Evolutionary conservation across 257 asterid species (phyloP).

Genomic region (Catharanthus roseus): DNA sequence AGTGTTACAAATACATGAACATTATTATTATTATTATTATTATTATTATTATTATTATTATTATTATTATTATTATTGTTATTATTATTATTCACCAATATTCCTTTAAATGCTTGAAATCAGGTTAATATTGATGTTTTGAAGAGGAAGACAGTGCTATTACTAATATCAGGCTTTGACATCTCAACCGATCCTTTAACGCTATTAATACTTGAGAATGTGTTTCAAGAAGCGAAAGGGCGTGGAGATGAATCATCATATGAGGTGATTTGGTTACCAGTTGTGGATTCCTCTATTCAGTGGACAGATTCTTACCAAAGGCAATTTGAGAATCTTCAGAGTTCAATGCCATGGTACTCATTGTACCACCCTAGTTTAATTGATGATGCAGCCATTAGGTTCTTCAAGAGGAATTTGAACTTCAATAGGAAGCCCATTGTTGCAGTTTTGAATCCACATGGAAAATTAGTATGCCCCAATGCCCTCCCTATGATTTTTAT

Average conservation of each 20-base stretch:
- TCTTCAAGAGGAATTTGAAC: constrained; percentile 2
- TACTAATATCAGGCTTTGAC: constrained; percentile 11
- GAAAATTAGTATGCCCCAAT: constrained; percentile 7
- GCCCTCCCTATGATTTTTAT: constrained; percentile 22
- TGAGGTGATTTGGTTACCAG: constrained; percentile 8
- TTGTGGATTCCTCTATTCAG: background rate
- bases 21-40: too few species aligned
- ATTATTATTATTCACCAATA: too few species aligned
- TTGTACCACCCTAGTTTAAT: constrained; percentile 3
- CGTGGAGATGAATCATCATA: too few species aligned
- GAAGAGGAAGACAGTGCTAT: constrained; percentile 5
- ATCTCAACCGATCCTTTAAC: too few species aligned
- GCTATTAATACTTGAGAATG: too few species aligned
- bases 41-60: too few species aligned
- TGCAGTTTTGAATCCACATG: constrained; percentile 12
- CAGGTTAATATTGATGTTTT: constrained; percentile 12
- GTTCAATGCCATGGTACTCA: constrained; percentile 12
- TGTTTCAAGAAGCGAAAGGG: too few species aligned
- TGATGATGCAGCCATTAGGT: constrained; percentile 5
- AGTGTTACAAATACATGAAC: too few species aligned
- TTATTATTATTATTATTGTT: too few species aligned
- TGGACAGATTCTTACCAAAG: background rate
- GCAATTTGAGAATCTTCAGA: background rate
- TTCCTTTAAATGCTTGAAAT: too few species aligned
- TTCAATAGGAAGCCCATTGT: constrained; percentile 9